Conservation (phyloP, 495 filamentous ascomycete species). For the Lasiosphaeria miniovina region DNA sequence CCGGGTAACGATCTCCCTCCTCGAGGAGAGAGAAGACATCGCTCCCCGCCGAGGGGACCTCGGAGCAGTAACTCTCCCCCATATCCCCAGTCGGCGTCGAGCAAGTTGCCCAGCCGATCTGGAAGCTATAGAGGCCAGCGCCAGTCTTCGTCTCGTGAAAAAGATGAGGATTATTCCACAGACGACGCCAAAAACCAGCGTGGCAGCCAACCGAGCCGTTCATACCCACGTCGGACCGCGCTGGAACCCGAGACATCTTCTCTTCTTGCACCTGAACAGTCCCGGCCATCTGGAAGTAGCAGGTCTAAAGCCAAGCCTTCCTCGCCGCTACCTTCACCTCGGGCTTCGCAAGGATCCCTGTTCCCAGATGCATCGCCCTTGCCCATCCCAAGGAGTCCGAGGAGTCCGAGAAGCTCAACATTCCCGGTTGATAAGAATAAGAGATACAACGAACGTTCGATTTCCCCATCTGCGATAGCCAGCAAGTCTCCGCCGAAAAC, state of each 20-base stretch:
- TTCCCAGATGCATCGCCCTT: slow-evolving; percentile 15
- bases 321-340: slow-evolving; percentile 17
- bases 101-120: slow-evolving; percentile 20
- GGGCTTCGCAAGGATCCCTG: slow-evolving; percentile 6
- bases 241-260: slow-evolving; percentile 19
- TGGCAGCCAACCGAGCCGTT: slow-evolving; percentile 14
- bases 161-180: slow-evolving; percentile 24
- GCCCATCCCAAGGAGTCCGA: slow-evolving; percentile 12
- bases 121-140: slow-evolving; percentile 17
- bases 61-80: slow-evolving; percentile 26
- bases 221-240: slow-evolving; percentile 12
- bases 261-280: slow-evolving; percentile 15
- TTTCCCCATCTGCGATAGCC: slow-evolving; percentile 27
- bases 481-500: slow-evolving; percentile 26
- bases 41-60: slow-evolving; percentile 19
- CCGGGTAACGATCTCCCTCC: slow-evolving; percentile 18
- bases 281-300: slow-evolving; percentile 2
- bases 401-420: slow-evolving; percentile 34
- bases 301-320: slow-evolving; percentile 15
- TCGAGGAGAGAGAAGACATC: slow-evolving; percentile 5
- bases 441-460: slow-evolving; percentile 28
- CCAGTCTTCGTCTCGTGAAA: slow-evolving; percentile 23
- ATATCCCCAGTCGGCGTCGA: slow-evolving; percentile 21
- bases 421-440: slow-evolving; percentile 29
- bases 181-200: slow-evolving; percentile 17